Base-by-base conservation (phyloP, 805 yeast genomes). In the Candida khao-thaluensis region DNA sequence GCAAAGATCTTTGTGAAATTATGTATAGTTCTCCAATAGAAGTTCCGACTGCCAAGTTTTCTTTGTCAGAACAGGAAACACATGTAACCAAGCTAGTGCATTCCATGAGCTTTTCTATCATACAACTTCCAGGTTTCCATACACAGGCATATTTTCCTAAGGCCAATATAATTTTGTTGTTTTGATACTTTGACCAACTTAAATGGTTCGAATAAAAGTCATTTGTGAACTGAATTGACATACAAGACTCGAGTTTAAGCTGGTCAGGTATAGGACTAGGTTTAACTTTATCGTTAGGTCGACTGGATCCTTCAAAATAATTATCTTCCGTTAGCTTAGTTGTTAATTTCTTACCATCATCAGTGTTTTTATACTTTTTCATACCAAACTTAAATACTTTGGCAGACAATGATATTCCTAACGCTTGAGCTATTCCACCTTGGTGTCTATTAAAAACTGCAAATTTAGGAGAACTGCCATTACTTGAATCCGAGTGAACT, bases 181-280 rank as follows among this genome's bases (percentile, higher is more conserved):
- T 69, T 1, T 77, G 60, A 11, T 49, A 49, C 6, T 53, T 54
- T 0, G 89, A 78, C 95, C 95, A 87, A 4, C 87, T 74, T 0
- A 87, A 73, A 39, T 85, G 64, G 52, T 85, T 85, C 1, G 86
- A 73, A 58, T 87, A 88, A 53, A 81, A 87, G 55, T 88, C 95
- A 56, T 85, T 82, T 44, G 82, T 64, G 38, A 87, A 57, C 2
- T 79, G 78, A 0, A 89, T 26, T 21, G 18, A 25, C 12, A 31
- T 4, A 12, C 18, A 20, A 11, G 27, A 12, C 7, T 11, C 12
- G 12, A 31, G 20, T 17, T 12, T 9, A 4, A 31, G 20, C 11
- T 31, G 35, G 9, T 31, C 14, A 4, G 34, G 34, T 12, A 4
- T 7, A 27, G 7, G 7, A 18, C 4, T 18, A 3, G 15, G 10